Evolutionary conservation across 768 basidiomycete genomes (phyloP).

Genomic region (Floccularia luteovirens): DNA sequence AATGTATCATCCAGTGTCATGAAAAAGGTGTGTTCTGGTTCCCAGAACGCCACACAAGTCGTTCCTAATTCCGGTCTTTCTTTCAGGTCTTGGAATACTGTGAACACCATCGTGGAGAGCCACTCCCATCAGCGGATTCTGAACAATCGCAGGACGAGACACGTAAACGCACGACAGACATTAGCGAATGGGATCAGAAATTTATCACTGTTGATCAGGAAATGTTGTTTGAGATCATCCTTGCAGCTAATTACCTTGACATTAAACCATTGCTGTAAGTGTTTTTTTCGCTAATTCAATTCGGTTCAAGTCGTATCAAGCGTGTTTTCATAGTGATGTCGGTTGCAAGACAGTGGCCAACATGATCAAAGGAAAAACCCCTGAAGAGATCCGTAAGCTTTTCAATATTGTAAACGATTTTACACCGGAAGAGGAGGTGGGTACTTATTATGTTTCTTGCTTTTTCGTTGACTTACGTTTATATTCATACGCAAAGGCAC

Average conservation of each 20-base stretch:
- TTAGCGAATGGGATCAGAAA: slow-evolving; percentile 99
- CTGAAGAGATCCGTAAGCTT: slow-evolving; percentile 97
- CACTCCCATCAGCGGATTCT: slow-evolving; percentile 80
- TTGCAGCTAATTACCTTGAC: slow-evolving; percentile 99
- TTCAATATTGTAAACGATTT: slow-evolving; percentile 99
- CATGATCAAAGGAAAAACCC: slow-evolving; percentile 99
- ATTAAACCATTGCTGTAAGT: slow-evolving; percentile 96
- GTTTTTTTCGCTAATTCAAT: slow-evolving; percentile 4
- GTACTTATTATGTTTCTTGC: slow-evolving; percentile 10
- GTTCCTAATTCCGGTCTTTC: slow-evolving; percentile 1
- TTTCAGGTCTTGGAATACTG: slow-evolving; percentile 94
- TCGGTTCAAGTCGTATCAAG: background rate
- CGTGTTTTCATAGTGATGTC: slow-evolving; percentile 68
- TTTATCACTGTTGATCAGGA: slow-evolving; percentile 99
- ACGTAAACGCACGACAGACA: slow-evolving; percentile 96
- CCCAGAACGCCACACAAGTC: background rate
- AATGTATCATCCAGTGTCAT: slow-evolving; percentile 90
- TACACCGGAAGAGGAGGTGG: slow-evolving; percentile 96
- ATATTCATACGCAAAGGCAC: slow-evolving; percentile 47
- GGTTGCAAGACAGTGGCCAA: slow-evolving; percentile 99
- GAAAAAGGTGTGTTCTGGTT: slow-evolving; percentile 64
- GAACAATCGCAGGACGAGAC: slow-evolving; percentile 87
- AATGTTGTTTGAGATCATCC: slow-evolving; percentile 99
- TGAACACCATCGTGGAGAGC: slow-evolving; percentile 97
- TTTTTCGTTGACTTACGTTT: slow-evolving; percentile 7